Conservation (phyloP, 2,329 filamentous ascomycete genomes). For the Emmonsiellopsis sp. region DNA sequence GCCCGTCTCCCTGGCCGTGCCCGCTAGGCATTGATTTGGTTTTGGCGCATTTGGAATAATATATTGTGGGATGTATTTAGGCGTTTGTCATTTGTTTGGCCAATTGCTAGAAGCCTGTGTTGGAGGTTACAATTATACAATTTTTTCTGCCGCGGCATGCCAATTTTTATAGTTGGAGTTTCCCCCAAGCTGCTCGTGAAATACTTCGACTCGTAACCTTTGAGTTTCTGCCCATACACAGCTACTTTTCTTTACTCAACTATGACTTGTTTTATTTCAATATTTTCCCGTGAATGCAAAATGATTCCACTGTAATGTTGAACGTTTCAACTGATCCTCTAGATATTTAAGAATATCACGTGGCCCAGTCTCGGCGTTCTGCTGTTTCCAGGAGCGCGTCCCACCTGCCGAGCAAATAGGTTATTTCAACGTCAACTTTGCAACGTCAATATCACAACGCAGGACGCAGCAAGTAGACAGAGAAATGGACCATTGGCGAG, state of each 20-base stretch:
- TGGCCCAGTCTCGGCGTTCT: too few relatives aligned
- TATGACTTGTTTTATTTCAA: too few relatives aligned
- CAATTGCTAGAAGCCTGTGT: neutral
- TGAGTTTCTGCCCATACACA: too few relatives aligned
- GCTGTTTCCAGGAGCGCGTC: neutral
- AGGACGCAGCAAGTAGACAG: neutral
- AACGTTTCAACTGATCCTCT: neutral
- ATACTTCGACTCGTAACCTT: too few relatives aligned
- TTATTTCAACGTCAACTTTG: neutral
- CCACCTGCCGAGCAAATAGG: neutral
- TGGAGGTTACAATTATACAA: neutral
- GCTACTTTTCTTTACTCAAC: too few relatives aligned
- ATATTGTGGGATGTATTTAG: neutral
- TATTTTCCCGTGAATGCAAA: too few relatives aligned
- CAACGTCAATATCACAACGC: neutral
- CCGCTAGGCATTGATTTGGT: neutral
- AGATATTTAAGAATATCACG: too few relatives aligned
- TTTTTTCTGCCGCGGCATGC: too few relatives aligned
- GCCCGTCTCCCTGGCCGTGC: neutral
- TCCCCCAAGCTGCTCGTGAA: too few relatives aligned
- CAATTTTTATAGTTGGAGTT: too few relatives aligned
- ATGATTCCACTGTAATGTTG: neutral
- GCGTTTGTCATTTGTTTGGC: neutral
- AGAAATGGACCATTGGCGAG: neutral
- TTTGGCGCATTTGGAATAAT: neutral